Evolutionary conservation across 345 rosid species (phyloP).

Genomic region (Boechera stricta): DNA sequence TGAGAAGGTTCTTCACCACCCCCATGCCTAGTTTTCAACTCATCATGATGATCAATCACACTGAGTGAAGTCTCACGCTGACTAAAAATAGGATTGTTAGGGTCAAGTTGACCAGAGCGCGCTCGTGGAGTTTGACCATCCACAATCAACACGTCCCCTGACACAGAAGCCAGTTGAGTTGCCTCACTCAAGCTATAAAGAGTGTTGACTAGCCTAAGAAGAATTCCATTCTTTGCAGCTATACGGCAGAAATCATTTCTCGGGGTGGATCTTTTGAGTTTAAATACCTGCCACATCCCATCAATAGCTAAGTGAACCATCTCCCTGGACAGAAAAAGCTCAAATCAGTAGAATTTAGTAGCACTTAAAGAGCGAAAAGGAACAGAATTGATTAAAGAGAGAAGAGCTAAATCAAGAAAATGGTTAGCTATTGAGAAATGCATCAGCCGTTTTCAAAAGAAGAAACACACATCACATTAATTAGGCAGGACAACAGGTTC

Average conservation of each 20-base stretch:
- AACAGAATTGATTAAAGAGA: conserved; percentile 25
- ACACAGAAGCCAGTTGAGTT: conserved; percentile 73
- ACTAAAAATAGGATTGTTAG: conserved; percentile 57
- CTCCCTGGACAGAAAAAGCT: conserved; percentile 69
- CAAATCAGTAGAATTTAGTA: conserved; percentile 42
- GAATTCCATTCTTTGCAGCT: conserved; percentile 93
- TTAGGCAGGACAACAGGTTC: not conserved
- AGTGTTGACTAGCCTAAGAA: conserved; percentile 86
- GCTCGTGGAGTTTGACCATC: conserved; percentile 69
- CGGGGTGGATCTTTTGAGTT: conserved; percentile 92
- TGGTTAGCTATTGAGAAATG: not conserved
- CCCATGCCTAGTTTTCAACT: conserved; percentile 63
- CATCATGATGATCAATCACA: conserved; percentile 61
- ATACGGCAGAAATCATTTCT: conserved; percentile 94
- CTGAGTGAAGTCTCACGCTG: conserved; percentile 61
- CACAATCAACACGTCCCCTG: conserved; percentile 60
- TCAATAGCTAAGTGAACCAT: conserved; percentile 99
- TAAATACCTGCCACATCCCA: conserved; percentile 99
- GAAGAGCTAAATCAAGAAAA: conserved; percentile 21
- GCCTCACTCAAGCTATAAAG: conserved; percentile 98
- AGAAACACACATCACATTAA: conserved; percentile 2
- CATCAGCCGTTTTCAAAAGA: not conserved
- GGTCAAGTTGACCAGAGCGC: conserved; percentile 81
- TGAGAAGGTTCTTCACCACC: conserved; percentile 69
- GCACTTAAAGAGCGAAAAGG: conserved; percentile 14